Percentiles rank a stretch among this genome's conserved stretches.
Evolutionary conservation across 2,329 filamentous ascomycete species (phyloP).

Genomic region (Fusarium chuoi): DNA sequence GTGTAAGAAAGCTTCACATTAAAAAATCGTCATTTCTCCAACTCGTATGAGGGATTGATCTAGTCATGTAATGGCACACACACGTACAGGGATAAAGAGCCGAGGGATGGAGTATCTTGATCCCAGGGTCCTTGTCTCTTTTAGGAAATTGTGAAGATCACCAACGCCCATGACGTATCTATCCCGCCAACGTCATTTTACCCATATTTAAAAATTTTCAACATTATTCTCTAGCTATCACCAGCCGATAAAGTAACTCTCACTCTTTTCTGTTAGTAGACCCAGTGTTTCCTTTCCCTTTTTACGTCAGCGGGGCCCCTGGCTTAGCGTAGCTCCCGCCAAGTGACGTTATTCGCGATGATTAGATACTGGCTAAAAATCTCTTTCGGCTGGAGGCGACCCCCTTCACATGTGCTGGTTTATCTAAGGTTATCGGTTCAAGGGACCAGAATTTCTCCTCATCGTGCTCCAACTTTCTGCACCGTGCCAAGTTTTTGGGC

Average conservation of each 20-base stretch:
- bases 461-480: conserved; percentile 1
- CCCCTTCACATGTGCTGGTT: conserved; percentile 3
- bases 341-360: not conserved
- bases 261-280: not conserved
- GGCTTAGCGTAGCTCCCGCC: not conserved
- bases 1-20: not conserved
- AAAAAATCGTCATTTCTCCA: conserved; percentile 7
- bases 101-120: conserved; percentile 17
- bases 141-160: conserved; percentile 24
- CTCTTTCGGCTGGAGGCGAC: conserved; percentile 3
- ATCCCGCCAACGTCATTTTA: conserved; percentile 9
- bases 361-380: not conserved
- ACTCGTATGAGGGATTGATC: not conserved
- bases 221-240: not conserved
- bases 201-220: conserved; percentile 25
- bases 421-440: conserved; percentile 30
- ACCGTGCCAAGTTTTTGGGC: conserved; percentile 1
- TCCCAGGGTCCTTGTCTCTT: conserved; percentile 15
- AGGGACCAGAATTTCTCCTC: not conserved
- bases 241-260: not conserved
- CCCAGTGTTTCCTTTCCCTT: not conserved
- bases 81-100: conserved; percentile 19
- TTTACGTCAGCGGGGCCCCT: conserved; percentile 27
- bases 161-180: conserved; percentile 16
- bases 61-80: conserved; percentile 11